Evolutionary conservation across 768 basidiomycete species (phyloP), one percentile per base, ranked within the genome.

Genomic region (Lactifluus hygrophoroides): DNA sequence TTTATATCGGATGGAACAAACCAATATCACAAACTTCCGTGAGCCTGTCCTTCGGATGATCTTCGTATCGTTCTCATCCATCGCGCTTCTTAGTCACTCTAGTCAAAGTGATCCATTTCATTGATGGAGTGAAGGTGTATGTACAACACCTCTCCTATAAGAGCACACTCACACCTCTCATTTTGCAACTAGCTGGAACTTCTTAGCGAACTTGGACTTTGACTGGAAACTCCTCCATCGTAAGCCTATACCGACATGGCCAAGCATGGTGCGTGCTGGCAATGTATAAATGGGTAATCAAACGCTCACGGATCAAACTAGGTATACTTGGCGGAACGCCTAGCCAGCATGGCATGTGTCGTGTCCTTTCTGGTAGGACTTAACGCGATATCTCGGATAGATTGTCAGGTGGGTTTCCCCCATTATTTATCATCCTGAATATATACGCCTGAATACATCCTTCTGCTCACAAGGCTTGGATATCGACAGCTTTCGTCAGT

Each of bases 111-210:
- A 5, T 32, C 32, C 51, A 53, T 23, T 53, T 53, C 7, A 32
- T 53, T n/a, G 51, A 53, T 16, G 51, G 51, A 2, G n/a, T 53
- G n/a, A 53, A 53, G 27, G 40, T 53, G 51, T 53, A 53, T 7
- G 51, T 44, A 3, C 8, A 7, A 2, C 8, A 23, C 21, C 19
- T 21, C 27, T n/a, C 2, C 10, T 6, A 6, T 3, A n/a, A 38
- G 17, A 27, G 11, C 13, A 17, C 19, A 10, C 28, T 53, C 27
- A 17, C 25, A 9, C n/a, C 25, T 25, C 13, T 3, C n/a, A 23
- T 27, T 28, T 10, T 43, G 42, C 6, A 17, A 38, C 38, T 25
- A 55, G 54, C 35, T 55, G 35, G 34, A 47, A 55, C 25, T 47
- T 55, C 27, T 2, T 55, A 8, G 19, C 23, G 11, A 55, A 55